Conservation (phyloP, 805 yeast genomes). For the Lipomyces chichibuensis region DNA sequence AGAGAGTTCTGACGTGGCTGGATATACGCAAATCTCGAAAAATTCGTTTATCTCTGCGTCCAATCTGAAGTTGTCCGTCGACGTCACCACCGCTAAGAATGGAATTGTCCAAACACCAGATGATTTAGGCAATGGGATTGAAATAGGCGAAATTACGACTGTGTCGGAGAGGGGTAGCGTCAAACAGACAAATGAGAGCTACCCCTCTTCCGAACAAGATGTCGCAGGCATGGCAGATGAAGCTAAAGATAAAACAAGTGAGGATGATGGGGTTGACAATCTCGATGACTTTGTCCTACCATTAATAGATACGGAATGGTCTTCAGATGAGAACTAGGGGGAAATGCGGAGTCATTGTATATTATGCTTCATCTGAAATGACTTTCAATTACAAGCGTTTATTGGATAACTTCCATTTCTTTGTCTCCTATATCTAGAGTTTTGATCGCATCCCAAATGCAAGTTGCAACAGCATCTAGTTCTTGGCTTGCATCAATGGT, state of each 20-base stretch:
- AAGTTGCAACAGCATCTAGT: conserved; percentile 13
- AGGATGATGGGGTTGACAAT: conserved; percentile 26
- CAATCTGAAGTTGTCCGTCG: not conserved
- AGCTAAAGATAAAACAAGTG: not conserved
- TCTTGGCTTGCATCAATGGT: conserved; percentile 23
- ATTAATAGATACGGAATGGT: conserved; percentile 16
- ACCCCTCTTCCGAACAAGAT: not conserved
- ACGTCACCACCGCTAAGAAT: not conserved
- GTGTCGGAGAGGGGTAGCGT: not conserved
- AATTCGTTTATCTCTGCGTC: not conserved
- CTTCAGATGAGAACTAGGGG: conserved; percentile 28
- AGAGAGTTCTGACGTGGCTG: not conserved
- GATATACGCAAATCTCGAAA: not conserved
- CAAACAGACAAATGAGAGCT: not conserved
- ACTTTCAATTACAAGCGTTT: not conserved
- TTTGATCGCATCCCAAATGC: conserved; percentile 4
- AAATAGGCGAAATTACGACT: not conserved
- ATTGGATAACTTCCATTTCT: not conserved
- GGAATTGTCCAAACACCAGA: not conserved
- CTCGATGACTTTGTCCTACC: conserved; percentile 35
- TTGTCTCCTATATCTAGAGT: not conserved
- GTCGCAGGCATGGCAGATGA: not conserved
- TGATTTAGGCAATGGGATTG: not conserved
- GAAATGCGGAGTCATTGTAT: not conserved
- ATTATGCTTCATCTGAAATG: conserved; percentile 1